phyloP scores from a whole-genome alignment of 140 eudicot genomes.

The Cichorium intybus region DNA sequence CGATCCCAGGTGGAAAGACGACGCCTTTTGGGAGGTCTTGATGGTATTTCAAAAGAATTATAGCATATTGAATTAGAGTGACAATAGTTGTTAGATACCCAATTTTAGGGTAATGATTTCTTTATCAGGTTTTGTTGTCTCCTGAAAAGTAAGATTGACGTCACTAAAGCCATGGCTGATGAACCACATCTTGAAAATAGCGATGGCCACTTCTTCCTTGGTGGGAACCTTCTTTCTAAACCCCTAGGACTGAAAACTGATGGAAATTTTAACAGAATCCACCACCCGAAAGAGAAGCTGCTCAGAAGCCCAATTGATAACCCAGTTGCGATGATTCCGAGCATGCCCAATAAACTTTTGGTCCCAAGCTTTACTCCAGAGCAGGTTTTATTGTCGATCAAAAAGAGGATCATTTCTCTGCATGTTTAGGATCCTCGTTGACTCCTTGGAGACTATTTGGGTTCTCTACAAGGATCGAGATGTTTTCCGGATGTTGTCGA shows the following conservation, averaged over 20 bases:
- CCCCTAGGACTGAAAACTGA: slow-evolving; percentile 76
- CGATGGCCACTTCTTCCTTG: slow-evolving; percentile 84
- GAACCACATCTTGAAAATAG: slow-evolving; percentile 93
- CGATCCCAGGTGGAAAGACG: slow-evolving; percentile 78
- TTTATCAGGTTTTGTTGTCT: slow-evolving; percentile 50
- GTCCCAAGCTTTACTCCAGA: slow-evolving; percentile 76
- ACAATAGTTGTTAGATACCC: slow-evolving; percentile 90
- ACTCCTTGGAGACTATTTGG: slow-evolving; percentile 78
- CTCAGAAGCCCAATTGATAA: slow-evolving; percentile 62
- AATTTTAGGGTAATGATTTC: slow-evolving; percentile 90
- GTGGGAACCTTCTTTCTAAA: slow-evolving; percentile 85
- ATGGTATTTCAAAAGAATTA: slow-evolving; percentile 54
- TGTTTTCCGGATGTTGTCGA: slow-evolving; percentile 83
- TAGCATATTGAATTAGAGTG: slow-evolving; percentile 76
- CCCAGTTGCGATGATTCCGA: slow-evolving; percentile 58
- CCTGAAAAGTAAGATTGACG: slow-evolving; percentile 37
- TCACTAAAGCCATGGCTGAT: slow-evolving; percentile 78
- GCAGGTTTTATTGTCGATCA: slow-evolving; percentile 89
- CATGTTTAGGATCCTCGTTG: slow-evolving; percentile 55
- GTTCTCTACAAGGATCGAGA: slow-evolving; percentile 54
- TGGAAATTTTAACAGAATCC: slow-evolving; percentile 79
- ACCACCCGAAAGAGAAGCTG: slow-evolving; percentile 61
- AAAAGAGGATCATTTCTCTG: slow-evolving; percentile 55
- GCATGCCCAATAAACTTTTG: slow-evolving; percentile 53
- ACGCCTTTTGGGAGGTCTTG: slow-evolving; percentile 85